phyloP scores from a whole-genome alignment of 768 basidiomycete genomes.

The Lactarius pseudohatsudake region DNA sequence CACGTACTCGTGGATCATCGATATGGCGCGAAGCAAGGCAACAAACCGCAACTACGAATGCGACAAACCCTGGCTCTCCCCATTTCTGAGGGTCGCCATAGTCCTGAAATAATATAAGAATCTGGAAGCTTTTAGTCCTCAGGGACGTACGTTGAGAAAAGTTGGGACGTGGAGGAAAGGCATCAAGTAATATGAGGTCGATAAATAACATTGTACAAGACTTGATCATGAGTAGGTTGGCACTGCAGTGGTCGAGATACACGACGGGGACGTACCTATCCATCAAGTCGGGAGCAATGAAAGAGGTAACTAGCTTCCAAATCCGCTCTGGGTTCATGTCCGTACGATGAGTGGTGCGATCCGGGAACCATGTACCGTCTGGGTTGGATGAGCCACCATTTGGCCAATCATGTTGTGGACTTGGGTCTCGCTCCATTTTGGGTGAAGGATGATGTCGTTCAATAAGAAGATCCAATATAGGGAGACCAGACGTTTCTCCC shows the following conservation, averaged over 20 bases:
- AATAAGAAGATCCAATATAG: conserved; percentile 79
- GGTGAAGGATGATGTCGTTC: conserved; percentile 56
- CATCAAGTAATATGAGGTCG: conserved; percentile 90
- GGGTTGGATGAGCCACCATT: conserved; percentile 3
- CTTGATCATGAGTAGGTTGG: conserved; percentile 40
- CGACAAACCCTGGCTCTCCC: conserved; percentile 93
- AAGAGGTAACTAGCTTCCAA: conserved; percentile 85
- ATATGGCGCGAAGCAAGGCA: conserved; percentile 90
- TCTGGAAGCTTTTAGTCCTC: conserved; percentile 31
- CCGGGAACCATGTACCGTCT: conserved; percentile 72
- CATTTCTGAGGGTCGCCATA: conserved; percentile 94
- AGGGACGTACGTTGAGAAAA: conserved; percentile 62
- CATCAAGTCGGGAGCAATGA: conserved; percentile 88
- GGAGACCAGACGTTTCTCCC: conserved; percentile 90
- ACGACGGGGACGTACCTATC: conserved; percentile 61
- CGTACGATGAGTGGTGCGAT: conserved; percentile 68
- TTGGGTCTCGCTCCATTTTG: conserved; percentile 38
- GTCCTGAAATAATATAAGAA: conserved; percentile 49
- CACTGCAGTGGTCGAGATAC: conserved; percentile 7
- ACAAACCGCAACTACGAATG: conserved; percentile 91
- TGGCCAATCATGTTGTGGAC: conserved; percentile 26
- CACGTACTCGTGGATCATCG: conserved; percentile 86
- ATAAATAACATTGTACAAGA: conserved; percentile 80
- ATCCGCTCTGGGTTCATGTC: conserved; percentile 84
- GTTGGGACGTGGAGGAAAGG: conserved; percentile 92